phyloP scores from a whole-genome alignment of 352 stramenopile genomes.

The Plasmopara viticola region DNA sequence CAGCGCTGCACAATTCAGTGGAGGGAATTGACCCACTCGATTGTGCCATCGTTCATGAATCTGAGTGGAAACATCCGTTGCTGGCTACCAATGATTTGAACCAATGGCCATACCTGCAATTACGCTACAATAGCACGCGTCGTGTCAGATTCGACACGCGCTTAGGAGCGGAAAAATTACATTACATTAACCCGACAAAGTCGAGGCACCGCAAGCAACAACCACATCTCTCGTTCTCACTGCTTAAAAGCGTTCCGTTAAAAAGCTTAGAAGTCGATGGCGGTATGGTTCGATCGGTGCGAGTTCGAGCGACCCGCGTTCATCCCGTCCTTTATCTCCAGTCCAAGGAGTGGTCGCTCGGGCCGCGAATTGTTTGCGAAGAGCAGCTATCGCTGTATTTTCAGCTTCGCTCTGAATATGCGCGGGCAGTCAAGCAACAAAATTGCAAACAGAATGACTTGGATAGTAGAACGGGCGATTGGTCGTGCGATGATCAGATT shows the following conservation, averaged over 20 bases:
- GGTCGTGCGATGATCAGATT: slow-evolving; percentile 12
- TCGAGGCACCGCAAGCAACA: slow-evolving; percentile 11
- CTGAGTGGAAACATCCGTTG: slow-evolving; percentile 41
- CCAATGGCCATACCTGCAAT: slow-evolving; percentile 50
- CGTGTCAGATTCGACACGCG: slow-evolving; percentile 33
- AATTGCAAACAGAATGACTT: slow-evolving; percentile 11
- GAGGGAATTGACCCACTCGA: slow-evolving; percentile 69
- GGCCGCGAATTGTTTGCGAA: slow-evolving; percentile 59
- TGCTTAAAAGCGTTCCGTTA: slow-evolving; percentile 64
- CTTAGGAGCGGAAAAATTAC: slow-evolving; percentile 44
- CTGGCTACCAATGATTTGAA: slow-evolving; percentile 41
- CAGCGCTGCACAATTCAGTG: slow-evolving; percentile 46
- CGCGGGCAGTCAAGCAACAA: slow-evolving; percentile 11
- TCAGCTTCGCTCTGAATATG: slow-evolving; percentile 34
- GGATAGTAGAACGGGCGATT: slow-evolving; percentile 9
- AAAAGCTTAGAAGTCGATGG: slow-evolving; percentile 52
- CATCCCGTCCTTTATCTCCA: slow-evolving; percentile 63
- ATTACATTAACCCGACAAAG: slow-evolving; percentile 7
- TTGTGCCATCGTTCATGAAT: slow-evolving; percentile 34
- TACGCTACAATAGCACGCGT: slow-evolving; percentile 67
- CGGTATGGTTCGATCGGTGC: slow-evolving; percentile 54
- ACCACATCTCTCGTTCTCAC: slow-evolving; percentile 29
- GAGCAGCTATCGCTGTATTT: slow-evolving; percentile 50
- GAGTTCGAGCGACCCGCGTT: slow-evolving; percentile 41
- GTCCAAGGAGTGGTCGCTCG: slow-evolving; percentile 50